phyloP scores from a whole-genome alignment of 2,329 filamentous ascomycete genomes.

The Gaeumannomyces sp. region DNA sequence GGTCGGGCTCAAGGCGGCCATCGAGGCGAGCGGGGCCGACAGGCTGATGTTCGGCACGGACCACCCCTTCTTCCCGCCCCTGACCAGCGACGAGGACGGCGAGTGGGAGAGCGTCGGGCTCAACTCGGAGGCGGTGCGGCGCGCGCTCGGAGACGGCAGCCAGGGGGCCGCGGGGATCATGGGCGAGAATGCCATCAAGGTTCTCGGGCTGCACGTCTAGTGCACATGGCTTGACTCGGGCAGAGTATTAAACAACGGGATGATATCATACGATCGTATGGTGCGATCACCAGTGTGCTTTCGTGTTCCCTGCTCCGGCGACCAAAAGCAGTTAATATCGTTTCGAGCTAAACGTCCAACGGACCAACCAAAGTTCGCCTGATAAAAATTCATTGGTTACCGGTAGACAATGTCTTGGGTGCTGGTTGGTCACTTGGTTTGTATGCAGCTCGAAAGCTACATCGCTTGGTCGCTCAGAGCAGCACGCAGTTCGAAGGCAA shows the following conservation, averaged over 20 bases:
- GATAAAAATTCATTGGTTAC: no score
- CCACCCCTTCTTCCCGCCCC: constrained; percentile 78
- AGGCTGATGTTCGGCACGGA: constrained; percentile 76
- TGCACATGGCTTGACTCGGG: background rate
- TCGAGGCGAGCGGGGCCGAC: constrained; percentile 55
- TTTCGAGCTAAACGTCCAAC: background rate
- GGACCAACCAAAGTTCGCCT: background rate
- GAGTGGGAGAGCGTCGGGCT: constrained; percentile 63
- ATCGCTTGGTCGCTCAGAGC: no score
- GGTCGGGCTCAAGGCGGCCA: constrained; percentile 64
- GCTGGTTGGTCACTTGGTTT: background rate
- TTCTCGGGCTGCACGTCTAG: constrained; percentile 14
- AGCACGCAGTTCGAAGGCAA: no score
- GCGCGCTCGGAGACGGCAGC: constrained; percentile 15
- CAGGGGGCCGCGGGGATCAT: constrained; percentile 14
- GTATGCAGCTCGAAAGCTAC: no score
- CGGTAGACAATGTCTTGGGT: no score
- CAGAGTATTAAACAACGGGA: background rate
- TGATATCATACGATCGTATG: background rate
- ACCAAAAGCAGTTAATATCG: background rate
- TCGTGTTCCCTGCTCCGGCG: no score
- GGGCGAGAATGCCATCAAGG: constrained; percentile 18
- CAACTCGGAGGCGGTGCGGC: constrained; percentile 41
- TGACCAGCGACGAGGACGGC: constrained; percentile 53
- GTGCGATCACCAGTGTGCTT: background rate